These are phyloP conservation scores for Crepidotus sp. DNA, from an alignment of 1,284 basidiomycete species.

Conservation along the genomic window DNA sequence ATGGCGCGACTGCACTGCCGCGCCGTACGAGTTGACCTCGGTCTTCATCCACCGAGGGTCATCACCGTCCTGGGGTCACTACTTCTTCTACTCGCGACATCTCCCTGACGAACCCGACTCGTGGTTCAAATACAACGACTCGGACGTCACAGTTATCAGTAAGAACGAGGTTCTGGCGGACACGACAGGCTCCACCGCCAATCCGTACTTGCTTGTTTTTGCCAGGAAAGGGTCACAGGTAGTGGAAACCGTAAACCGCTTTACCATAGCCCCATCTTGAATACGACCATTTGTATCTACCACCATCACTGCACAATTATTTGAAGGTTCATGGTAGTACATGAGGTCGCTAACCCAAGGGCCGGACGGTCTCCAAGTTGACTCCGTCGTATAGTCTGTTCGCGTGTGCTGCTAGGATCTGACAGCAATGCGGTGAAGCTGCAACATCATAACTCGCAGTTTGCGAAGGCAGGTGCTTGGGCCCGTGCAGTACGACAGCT, in stretches of 20 bases:
- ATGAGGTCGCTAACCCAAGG: too few species aligned
- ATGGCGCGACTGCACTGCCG: conserved; percentile 65
- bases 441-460: too few species aligned
- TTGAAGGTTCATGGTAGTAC: too few species aligned
- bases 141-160: conserved; percentile 63
- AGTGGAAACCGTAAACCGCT: conserved; percentile 70
- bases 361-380: too few species aligned
- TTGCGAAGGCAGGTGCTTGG: too few species aligned
- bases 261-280: conserved; percentile 21
- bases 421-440: too few species aligned
- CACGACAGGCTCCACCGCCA: conserved; percentile 73
- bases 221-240: conserved; percentile 65
- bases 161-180: conserved; percentile 73
- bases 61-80: conserved; percentile 78
- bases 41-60: conserved; percentile 95
- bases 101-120: conserved; percentile 66
- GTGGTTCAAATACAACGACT: conserved; percentile 97
- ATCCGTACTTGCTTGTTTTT: conserved; percentile 80
- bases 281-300: conserved; percentile 11
- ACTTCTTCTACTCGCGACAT: conserved; percentile 83
- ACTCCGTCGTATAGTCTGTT: too few species aligned
- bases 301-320: conserved; percentile 5
- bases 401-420: too few species aligned
- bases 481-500: too few species aligned
- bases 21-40: conserved; percentile 85